phyloP scores from a whole-genome alignment of 1,139 yeast genomes.

The Debaryomyces robertsiae region DNA sequence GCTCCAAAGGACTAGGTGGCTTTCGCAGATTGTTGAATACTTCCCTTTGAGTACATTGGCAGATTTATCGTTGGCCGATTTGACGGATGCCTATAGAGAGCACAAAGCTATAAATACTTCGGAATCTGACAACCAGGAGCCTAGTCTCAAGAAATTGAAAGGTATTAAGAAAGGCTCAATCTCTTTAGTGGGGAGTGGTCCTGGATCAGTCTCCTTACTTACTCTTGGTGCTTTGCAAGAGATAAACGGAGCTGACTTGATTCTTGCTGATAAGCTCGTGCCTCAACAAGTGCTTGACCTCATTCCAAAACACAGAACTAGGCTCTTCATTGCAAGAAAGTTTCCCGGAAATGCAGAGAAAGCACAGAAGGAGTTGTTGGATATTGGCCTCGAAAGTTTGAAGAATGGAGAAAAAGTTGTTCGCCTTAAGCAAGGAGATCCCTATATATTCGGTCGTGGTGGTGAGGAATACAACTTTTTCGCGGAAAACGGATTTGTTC shows the following conservation, averaged over 20 bases:
- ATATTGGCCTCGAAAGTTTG: conserved; percentile 67
- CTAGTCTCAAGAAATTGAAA: conserved; percentile 9
- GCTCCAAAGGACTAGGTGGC: conserved; percentile 74
- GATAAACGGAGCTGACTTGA: conserved; percentile 78
- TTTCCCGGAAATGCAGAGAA: conserved; percentile 96
- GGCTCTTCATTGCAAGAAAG: conserved; percentile 83
- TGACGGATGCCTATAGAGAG: conserved; percentile 43
- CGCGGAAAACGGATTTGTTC: conserved; percentile 63
- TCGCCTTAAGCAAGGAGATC: conserved; percentile 94
- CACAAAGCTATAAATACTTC: conserved; percentile 8
- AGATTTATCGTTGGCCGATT: conserved; percentile 56
- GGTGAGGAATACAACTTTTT: conserved; percentile 87
- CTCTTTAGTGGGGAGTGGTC: conserved; percentile 90
- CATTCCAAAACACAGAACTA: conserved; percentile 69
- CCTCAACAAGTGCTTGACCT: conserved; percentile 84
- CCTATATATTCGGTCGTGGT: conserved; percentile 95
- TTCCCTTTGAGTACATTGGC: conserved; percentile 74
- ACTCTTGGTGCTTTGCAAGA: conserved; percentile 86
- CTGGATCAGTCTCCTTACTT: conserved; percentile 81
- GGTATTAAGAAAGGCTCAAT: conserved; percentile 51
- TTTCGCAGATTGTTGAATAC: conserved; percentile 88
- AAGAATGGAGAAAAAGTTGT: conserved; percentile 75
- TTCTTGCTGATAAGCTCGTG: conserved; percentile 88
- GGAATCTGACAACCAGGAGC: conserved; percentile 8
- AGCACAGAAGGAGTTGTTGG: conserved; percentile 84